Conservation (phyloP, 1,284 basidiomycete species). For the Sporisorium iseilematis-ciliati region DNA sequence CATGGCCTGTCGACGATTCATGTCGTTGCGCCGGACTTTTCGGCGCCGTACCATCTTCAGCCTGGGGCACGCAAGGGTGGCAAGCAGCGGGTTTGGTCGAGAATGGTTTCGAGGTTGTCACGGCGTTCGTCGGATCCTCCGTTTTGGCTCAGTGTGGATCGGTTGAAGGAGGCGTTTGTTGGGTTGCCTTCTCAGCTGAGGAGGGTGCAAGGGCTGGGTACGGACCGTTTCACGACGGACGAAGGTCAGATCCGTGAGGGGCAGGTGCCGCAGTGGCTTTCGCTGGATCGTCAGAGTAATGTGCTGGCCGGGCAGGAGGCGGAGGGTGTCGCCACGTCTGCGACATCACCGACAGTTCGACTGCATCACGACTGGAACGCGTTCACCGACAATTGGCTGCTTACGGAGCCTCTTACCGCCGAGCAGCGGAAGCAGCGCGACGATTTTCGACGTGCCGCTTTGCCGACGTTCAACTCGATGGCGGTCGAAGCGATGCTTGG, state of each 20-base stretch:
- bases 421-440: slow-evolving; percentile 14
- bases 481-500: slow-evolving; percentile 55
- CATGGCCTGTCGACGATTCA: slow-evolving; percentile 44
- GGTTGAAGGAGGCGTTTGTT: slow-evolving; percentile 25
- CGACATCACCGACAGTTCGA: slow-evolving; percentile 15
- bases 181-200: slow-evolving; percentile 46
- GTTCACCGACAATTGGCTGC: slow-evolving; percentile 43
- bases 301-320: slow-evolving; percentile 41
- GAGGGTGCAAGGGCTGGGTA: slow-evolving; percentile 34
- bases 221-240: slow-evolving; percentile 42
- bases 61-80: slow-evolving; percentile 16
- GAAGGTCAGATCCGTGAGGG: slow-evolving; percentile 49
- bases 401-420: slow-evolving; percentile 11
- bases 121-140: slow-evolving; percentile 10
- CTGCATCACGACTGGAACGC: slow-evolving; percentile 60
- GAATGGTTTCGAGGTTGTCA: not conserved
- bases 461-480: slow-evolving; percentile 63
- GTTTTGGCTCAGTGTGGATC: slow-evolving; percentile 24
- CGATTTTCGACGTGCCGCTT: slow-evolving; percentile 36
- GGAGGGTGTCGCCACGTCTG: not conserved
- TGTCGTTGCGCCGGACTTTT: slow-evolving; percentile 56
- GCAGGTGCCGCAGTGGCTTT: slow-evolving; percentile 56
- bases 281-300: slow-evolving; percentile 3
- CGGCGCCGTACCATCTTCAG: slow-evolving; percentile 41
- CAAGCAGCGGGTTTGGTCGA: not conserved